These are phyloP conservation scores for Dictyostelium brefeldianum DNA, from an alignment of 78 protist genomes.

Conservation along the genomic window DNA sequence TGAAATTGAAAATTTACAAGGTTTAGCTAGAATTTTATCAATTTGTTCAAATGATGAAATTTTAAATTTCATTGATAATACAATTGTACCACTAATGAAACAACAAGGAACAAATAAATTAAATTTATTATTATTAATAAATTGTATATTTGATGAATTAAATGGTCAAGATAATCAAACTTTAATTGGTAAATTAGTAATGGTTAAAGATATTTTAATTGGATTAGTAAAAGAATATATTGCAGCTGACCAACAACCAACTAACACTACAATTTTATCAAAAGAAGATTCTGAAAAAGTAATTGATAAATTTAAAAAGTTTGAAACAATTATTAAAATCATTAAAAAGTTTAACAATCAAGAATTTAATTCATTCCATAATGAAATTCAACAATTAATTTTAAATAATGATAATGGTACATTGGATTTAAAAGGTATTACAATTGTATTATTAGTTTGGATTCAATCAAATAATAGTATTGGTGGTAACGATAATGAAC, in stretches of 20 bases:
- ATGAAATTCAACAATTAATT: background rate
- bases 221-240: background rate
- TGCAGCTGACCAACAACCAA: background rate
- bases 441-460: conserved; percentile 18
- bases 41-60: conserved; percentile 10
- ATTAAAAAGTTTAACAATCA: background rate
- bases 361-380: background rate
- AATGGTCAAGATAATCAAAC: background rate
- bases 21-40: background rate
- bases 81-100: background rate
- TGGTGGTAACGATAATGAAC: background rate
- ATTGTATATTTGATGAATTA: background rate
- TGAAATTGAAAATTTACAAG: conserved; percentile 3
- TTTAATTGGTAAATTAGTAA: background rate
- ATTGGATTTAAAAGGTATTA: conserved; percentile 2
- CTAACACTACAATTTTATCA: background rate
- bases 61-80: background rate
- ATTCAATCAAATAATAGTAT: background rate
- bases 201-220: background rate
- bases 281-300: conserved; percentile 17
- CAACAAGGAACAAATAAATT: background rate
- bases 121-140: background rate
- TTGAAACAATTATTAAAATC: background rate
- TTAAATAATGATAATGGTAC: background rate
- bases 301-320: conserved; percentile 13